Conservation (phyloP, 148 eudicot species). For the Talinum fruticosum region DNA sequence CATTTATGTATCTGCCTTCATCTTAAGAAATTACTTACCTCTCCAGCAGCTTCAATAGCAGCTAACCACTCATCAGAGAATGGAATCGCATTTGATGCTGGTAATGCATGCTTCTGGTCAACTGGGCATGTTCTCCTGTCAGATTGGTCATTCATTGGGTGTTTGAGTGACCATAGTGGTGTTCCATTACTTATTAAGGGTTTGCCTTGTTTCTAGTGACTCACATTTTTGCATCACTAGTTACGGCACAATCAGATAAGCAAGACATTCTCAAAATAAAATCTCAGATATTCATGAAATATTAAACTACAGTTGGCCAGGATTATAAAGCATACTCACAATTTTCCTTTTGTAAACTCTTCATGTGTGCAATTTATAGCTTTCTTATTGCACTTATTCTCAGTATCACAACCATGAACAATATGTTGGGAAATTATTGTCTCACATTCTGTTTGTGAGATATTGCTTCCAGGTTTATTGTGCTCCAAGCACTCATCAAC, state of each 20-base stretch:
- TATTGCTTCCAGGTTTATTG: slow-evolving; percentile 11
- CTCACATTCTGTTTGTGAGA: slow-evolving; percentile 22
- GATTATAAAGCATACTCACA: slow-evolving; percentile 29
- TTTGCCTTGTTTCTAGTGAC: neutral
- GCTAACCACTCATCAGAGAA: slow-evolving; percentile 99
- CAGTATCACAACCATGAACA: slow-evolving; percentile 10
- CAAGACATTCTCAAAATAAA: neutral
- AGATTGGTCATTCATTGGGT: slow-evolving; percentile 13
- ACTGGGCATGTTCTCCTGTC: slow-evolving; percentile 44
- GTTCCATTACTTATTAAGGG: neutral
- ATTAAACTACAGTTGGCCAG: neutral
- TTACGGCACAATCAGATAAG: neutral
- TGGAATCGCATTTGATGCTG: slow-evolving; percentile 64
- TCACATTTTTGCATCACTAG: neutral
- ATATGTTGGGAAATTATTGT: slow-evolving; percentile 5
- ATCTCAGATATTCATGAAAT: neutral
- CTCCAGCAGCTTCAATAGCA: slow-evolving; percentile 97
- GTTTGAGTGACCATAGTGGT: neutral
- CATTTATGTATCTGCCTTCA: neutral
- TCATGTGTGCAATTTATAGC: slow-evolving; percentile 16
- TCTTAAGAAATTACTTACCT: slow-evolving; percentile 45
- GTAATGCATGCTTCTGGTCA: slow-evolving; percentile 31
- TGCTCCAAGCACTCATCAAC: slow-evolving; percentile 11
- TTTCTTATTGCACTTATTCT: slow-evolving; percentile 20
- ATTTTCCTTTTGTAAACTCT: slow-evolving; percentile 11